Conservation (phyloP, 2,329 filamentous ascomycete species). For the Fusarium sp. region DNA sequence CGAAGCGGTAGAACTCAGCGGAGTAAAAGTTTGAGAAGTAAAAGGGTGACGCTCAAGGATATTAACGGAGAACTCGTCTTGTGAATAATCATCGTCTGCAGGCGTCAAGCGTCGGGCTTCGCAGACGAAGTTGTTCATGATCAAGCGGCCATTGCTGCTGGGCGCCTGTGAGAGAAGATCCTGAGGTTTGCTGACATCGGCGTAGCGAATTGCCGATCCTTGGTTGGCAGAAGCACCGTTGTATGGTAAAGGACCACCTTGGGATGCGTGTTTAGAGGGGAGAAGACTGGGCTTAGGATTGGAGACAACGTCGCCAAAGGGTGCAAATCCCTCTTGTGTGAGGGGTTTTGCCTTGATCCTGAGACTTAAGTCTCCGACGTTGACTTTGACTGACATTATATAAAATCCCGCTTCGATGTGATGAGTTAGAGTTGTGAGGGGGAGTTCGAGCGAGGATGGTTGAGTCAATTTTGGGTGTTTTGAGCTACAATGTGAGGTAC, state of each 20-base stretch:
- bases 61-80: constrained; percentile 68
- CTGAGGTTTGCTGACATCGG: constrained; percentile 80
- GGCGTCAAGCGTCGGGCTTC: constrained; percentile 55
- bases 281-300: constrained; percentile 75
- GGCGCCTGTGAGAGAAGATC: constrained; percentile 79
- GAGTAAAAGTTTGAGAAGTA: constrained; percentile 94
- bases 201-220: constrained; percentile 89
- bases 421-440: neutral
- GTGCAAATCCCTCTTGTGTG: constrained; percentile 76
- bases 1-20: constrained; percentile 69
- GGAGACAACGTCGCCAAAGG: constrained; percentile 87
- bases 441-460: neutral
- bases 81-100: constrained; percentile 19
- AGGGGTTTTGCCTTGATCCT: constrained; percentile 74
- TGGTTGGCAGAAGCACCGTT: constrained; percentile 81
- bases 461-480: constrained; percentile 12
- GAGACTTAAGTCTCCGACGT: constrained; percentile 45
- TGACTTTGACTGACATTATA: constrained; percentile 49
- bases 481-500: neutral
- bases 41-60: constrained; percentile 94
- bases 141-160: constrained; percentile 67
- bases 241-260: constrained; percentile 57
- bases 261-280: constrained; percentile 62
- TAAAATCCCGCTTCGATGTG: neutral
- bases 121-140: constrained; percentile 93